Evolutionary conservation across 192 early-diverging fungal species (phyloP), one percentile per base, ranked within the genome.

Genomic region (Cladochytrium replicatum): DNA sequence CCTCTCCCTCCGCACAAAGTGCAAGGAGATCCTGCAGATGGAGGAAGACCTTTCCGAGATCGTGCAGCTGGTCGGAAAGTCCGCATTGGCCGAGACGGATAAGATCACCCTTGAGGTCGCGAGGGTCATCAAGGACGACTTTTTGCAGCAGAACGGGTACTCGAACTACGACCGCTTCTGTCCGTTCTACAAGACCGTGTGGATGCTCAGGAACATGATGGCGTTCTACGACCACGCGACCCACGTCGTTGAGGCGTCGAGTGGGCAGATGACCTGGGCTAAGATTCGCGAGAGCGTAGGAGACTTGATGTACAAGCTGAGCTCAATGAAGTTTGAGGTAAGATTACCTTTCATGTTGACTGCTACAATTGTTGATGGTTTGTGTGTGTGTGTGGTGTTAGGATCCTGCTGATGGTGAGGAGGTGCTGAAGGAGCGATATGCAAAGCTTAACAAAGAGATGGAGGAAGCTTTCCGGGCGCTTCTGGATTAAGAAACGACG

Each of bases 111-210:
- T 99, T 32, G 96, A 99, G 53, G 74, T 97, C 46, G 96, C 96
- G 46, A 87, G 86, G 53, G 80, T 99, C 57, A 87, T 99, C 63
- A 99, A 99, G 82, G 96, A 99, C 59, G 96, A 99, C 69, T 99
- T 99, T 75, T 75, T 99, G 68, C 96, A 99, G 73, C 96, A 99
- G 68, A 99, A 99, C 69, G 94, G 94, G 27, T 99, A 97, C 76
- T 93, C 91, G 42, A 76, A 74, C 59, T 99, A 99, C 63, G 97
- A 99, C 69, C 87, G 93, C 42, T 97, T 85, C 82, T 97, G 97
- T 63, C 97, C 97, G 29, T 97, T 99, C 81, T 99, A 87, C 80
- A 99, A 99, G 81, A 97, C 97, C 11, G 88, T 86, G 6, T 93
- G 93, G 75, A 89, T 99, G 84, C 78, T 99, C 66, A 76, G 89